Percentiles rank a stretch among this genome's conserved stretches.
phyloP scores from a whole-genome alignment of 768 basidiomycete genomes.

The Erythrobasidium yunnanense region DNA sequence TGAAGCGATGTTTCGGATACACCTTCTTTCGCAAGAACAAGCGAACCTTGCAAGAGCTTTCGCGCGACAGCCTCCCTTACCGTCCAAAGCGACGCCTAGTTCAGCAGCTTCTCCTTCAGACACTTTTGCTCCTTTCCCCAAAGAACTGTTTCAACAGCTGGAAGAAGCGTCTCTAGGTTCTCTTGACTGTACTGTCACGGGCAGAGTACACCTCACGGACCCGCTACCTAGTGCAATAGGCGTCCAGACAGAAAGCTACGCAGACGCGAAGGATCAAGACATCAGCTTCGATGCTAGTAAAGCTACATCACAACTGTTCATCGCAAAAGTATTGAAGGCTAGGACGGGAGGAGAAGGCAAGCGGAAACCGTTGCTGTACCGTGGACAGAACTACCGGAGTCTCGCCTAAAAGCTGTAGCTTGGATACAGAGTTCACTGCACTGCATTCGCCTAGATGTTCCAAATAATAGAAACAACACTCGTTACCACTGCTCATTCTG shows the following conservation, averaged over 20 bases:
- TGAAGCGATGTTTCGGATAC: constrained; percentile 5
- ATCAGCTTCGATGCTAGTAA: background rate
- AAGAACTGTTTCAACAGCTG: background rate
- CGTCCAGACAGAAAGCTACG: background rate
- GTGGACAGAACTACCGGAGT: constrained; percentile 12
- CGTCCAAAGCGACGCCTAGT: background rate
- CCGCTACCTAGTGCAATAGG: background rate
- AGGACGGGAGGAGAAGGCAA: background rate
- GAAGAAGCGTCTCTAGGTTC: constrained; percentile 1
- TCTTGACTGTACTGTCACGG: constrained; percentile 1
- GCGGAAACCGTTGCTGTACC: constrained; percentile 9
- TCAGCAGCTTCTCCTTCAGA: background rate
- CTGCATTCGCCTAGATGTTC: too few species aligned
- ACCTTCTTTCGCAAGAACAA: constrained; percentile 17
- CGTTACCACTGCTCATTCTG: too few species aligned
- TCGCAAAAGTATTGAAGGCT: constrained; percentile 1
- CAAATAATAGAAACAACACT: too few species aligned
- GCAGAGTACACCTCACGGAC: constrained; percentile 4
- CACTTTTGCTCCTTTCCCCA: background rate
- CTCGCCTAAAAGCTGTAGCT: too few species aligned
- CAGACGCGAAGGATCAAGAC: background rate
- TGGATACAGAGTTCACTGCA: too few species aligned
- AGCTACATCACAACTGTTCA: constrained; percentile 26
- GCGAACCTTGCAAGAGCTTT: constrained; percentile 16
- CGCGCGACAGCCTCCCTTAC: constrained; percentile 12